Evolutionary conservation across 2,329 filamentous ascomycete species (phyloP).

Genomic region (Colletotrichum neosansevieriae): DNA sequence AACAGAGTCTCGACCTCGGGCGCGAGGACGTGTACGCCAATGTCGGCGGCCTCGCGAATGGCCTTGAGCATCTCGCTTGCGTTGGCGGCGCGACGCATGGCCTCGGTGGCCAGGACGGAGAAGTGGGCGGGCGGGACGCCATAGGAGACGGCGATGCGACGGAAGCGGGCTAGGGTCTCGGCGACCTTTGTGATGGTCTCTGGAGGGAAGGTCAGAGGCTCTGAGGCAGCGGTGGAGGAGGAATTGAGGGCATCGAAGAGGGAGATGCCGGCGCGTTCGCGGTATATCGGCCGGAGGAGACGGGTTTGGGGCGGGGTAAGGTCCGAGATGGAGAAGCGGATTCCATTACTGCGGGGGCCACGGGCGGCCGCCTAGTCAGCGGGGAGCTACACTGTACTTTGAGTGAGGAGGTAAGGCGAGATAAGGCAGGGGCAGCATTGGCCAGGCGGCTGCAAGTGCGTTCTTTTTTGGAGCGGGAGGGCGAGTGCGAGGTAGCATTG

Average conservation of each 20-base stretch:
- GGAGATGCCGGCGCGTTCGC: slow-evolving; percentile 83
- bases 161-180: slow-evolving; percentile 76
- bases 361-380: slow-evolving; percentile 21
- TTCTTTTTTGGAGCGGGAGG: slow-evolving; percentile 9
- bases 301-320: slow-evolving; percentile 78
- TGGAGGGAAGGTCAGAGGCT: slow-evolving; percentile 57
- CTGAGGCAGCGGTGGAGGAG: slow-evolving; percentile 47
- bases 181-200: slow-evolving; percentile 76
- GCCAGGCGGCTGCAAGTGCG: not conserved
- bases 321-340: slow-evolving; percentile 90
- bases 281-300: slow-evolving; percentile 81
- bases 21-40: slow-evolving; percentile 78
- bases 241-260: slow-evolving; percentile 84
- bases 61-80: slow-evolving; percentile 73
- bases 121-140: slow-evolving; percentile 74
- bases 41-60: slow-evolving; percentile 71
- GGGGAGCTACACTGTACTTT: not conserved
- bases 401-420: too few relatives aligned
- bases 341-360: slow-evolving; percentile 78
- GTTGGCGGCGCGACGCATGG: slow-evolving; percentile 85
- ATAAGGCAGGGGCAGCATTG: not conserved
- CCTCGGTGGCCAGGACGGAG: slow-evolving; percentile 87
- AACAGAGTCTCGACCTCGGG: slow-evolving; percentile 86
- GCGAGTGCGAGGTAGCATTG: slow-evolving; percentile 11
- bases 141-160: slow-evolving; percentile 76